Base-by-base conservation (phyloP, 2,329 filamentous ascomycete species). In the Aspergillus uvarum region DNA sequence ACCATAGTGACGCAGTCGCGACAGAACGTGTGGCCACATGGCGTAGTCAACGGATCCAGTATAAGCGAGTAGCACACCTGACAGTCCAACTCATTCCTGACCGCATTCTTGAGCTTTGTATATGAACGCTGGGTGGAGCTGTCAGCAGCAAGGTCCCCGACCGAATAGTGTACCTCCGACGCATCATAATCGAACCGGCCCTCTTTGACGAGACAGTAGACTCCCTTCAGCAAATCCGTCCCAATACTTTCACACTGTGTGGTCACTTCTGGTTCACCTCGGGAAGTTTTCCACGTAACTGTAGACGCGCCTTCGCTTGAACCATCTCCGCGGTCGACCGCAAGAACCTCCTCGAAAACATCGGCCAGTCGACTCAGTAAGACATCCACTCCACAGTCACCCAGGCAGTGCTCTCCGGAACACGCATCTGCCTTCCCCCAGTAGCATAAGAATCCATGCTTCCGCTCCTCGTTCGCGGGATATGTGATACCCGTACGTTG, bases 1-100 rank as follows among this genome's bases (percentile, higher is more conserved):
- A 90, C 86, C 50, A 89, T 86, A 58, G 87, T 85, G 22, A 96
- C 80, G 72, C 93, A 97, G 60, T 85, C 84, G 21, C 90, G 87
- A 73, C 93, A 97, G 69, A 95, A 94, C 0, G 92, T 96, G 73
- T 97, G 93, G 1, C 93, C 93, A 68, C 93, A 97, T 1, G 85
- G 82, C 0, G 91, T 96, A 0, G 92, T 96, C 54, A 93, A 80
- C 0, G 93, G 92, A 62, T 96, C 90, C 61, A 92, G 79, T 72
- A 94, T 89, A 22, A 96, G 76, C 47, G 87, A 85, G 73, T 94
- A 96, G 76, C 93, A 96, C 60, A 96, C 87, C 68, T 95, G 91
- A 66, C 93, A 97, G 69, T 96, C 92, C 70, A 96, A 80, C 71
- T 96, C 92, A 16, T 81, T 80, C 61, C 87, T 85, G 3, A 86